phyloP scores from a whole-genome alignment of 2,329 filamentous ascomycete genomes.

The Xylaria sp. region DNA sequence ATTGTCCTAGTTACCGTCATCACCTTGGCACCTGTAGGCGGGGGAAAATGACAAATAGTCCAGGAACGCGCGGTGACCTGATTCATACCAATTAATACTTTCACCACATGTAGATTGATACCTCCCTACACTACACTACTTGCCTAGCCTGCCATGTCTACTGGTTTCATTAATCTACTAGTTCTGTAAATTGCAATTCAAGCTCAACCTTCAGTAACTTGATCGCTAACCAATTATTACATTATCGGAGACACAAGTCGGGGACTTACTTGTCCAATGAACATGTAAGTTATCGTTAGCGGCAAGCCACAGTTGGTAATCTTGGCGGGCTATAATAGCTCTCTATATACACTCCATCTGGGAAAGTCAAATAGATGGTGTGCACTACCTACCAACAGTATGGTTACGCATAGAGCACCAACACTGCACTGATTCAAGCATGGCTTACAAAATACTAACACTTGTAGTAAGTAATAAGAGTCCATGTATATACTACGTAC shows the following conservation, averaged over 20 bases:
- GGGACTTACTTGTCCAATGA: too few relatives aligned
- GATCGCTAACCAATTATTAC: neutral
- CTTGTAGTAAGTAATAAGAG: too few relatives aligned
- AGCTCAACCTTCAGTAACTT: neutral
- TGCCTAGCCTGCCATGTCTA: neutral
- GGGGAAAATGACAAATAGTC: slow-evolving; percentile 5
- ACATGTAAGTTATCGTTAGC: too few relatives aligned
- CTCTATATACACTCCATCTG: neutral
- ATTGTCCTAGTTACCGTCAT: neutral
- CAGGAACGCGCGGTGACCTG: slow-evolving; percentile 5
- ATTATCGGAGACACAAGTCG: too few relatives aligned
- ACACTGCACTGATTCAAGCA: neutral
- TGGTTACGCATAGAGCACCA: neutral
- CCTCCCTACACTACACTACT: neutral
- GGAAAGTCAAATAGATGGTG: neutral
- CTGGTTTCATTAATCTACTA: neutral
- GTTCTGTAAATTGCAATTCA: neutral
- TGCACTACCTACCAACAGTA: neutral
- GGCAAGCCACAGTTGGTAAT: neutral
- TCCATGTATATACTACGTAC: too few relatives aligned
- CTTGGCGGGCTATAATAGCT: too few relatives aligned
- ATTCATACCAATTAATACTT: neutral
- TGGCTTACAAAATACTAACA: neutral
- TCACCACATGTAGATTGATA: neutral
- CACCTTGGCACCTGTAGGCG: neutral